phyloP scores from a whole-genome alignment of 1,139 yeast species.

The Candida freyschussii region DNA sequence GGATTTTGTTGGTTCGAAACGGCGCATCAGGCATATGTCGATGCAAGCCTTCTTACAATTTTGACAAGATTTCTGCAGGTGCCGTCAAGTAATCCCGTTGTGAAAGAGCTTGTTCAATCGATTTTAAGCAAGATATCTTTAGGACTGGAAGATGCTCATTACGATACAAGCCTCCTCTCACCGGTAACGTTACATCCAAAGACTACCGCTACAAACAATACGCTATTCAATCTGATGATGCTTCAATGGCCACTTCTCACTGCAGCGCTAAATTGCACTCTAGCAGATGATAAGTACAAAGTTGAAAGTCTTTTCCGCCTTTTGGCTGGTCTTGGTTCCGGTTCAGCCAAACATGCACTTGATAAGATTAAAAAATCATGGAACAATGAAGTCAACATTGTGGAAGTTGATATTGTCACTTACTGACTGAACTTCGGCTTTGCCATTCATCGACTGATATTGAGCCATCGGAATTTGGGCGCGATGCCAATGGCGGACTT shows the following conservation, averaged over 20 bases:
- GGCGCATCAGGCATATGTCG: constrained; percentile 50
- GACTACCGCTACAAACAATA: constrained; percentile 1
- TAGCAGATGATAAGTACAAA: constrained; percentile 30
- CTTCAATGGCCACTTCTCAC: constrained; percentile 27
- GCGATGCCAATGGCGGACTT: too few species aligned
- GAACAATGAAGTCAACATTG: constrained; percentile 18
- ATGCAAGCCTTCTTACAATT: constrained; percentile 42
- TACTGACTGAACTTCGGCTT: too few species aligned
- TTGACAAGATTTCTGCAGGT: constrained; percentile 43
- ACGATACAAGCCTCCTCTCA: too few species aligned
- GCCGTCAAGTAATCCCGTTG: constrained; percentile 42
- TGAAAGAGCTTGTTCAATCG: constrained; percentile 43
- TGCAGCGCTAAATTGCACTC: constrained; percentile 30
- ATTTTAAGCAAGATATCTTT: constrained; percentile 9
- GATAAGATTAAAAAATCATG: constrained; percentile 37
- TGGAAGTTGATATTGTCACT: constrained; percentile 19
- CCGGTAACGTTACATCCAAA: too few species aligned
- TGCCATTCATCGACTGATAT: too few species aligned
- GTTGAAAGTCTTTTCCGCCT: constrained; percentile 41
- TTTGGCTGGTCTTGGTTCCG: constrained; percentile 48
- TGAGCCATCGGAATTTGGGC: too few species aligned
- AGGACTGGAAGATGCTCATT: too few species aligned
- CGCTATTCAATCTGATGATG: constrained; percentile 27
- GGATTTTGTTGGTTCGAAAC: constrained; percentile 49
- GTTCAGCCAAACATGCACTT: constrained; percentile 47